phyloP scores from a whole-genome alignment of 805 yeast species.

The Blastobotrys mokoenaii region DNA sequence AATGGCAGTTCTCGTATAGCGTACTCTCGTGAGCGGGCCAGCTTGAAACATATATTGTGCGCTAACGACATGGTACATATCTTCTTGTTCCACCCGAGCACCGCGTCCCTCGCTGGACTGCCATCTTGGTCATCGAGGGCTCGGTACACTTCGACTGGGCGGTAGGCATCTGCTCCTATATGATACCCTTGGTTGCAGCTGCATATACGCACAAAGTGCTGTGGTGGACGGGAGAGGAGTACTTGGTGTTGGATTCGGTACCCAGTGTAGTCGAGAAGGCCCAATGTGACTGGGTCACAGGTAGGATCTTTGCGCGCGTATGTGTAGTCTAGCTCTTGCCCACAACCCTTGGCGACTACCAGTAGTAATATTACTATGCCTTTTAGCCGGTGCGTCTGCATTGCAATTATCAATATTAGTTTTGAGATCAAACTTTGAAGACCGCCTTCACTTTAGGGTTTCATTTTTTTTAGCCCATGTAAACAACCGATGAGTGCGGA shows the following conservation, averaged over 20 bases:
- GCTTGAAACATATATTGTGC: slow-evolving; percentile 12
- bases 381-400: too few relatives aligned
- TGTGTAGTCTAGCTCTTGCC: neutral
- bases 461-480: too few relatives aligned
- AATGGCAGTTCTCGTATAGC: slow-evolving; percentile 6
- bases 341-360: too few relatives aligned
- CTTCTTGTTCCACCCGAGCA: slow-evolving; percentile 15
- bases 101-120: neutral
- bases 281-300: slow-evolving; percentile 14
- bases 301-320: neutral
- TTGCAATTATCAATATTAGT: too few relatives aligned
- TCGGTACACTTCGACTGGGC: neutral
- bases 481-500: too few relatives aligned
- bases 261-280: slow-evolving; percentile 15
- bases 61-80: slow-evolving; percentile 10
- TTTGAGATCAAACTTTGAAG: too few relatives aligned
- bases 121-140: neutral
- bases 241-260: slow-evolving; percentile 17
- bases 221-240: neutral
- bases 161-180: neutral
- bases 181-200: neutral
- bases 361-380: too few relatives aligned
- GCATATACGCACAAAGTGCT: neutral
- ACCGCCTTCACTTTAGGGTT: too few relatives aligned
- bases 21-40: slow-evolving; percentile 15